Evolutionary conservation across 202 grass and related monocot genomes (phyloP).

Genomic region (Musa balbisiana): DNA sequence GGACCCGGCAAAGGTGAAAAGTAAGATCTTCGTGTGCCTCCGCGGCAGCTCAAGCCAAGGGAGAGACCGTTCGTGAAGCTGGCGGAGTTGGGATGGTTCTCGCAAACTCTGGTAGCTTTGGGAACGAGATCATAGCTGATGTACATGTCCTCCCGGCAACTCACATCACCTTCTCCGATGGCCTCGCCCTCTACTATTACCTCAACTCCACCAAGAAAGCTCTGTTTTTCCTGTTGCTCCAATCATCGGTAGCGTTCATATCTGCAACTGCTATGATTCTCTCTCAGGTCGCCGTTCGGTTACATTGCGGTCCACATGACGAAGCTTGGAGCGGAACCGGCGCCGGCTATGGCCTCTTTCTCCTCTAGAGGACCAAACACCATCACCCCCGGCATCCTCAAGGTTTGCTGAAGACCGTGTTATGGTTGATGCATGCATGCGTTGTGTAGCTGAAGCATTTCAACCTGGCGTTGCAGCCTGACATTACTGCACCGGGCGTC

Average conservation of each 20-base stretch:
- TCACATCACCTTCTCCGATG: slow-evolving; percentile 56
- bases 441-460: background rate
- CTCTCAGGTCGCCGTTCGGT: slow-evolving; percentile 34
- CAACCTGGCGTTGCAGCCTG: slow-evolving; percentile 3
- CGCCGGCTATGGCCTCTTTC: slow-evolving; percentile 88
- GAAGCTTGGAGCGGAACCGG: slow-evolving; percentile 49
- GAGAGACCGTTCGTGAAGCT: slow-evolving; percentile 38
- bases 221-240: too few species aligned
- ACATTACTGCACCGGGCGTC: slow-evolving; percentile 37
- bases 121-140: slow-evolving; percentile 78
- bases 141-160: slow-evolving; percentile 86
- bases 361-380: slow-evolving; percentile 72
- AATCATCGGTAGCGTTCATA: too few species aligned
- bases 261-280: background rate
- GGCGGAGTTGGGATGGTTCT: slow-evolving; percentile 59
- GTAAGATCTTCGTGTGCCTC: slow-evolving; percentile 71
- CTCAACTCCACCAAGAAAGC: slow-evolving; percentile 39
- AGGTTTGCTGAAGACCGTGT: slow-evolving; percentile 27
- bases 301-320: slow-evolving; percentile 52
- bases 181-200: slow-evolving; percentile 28
- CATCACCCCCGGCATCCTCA: slow-evolving; percentile 69
- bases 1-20: slow-evolving; percentile 41
- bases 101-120: slow-evolving; percentile 44
- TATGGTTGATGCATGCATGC: background rate
- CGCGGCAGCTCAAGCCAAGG: slow-evolving; percentile 69